Conservation (phyloP, 2,329 filamentous ascomycete genomes). For the Aaosphaeria pasadenensis region DNA sequence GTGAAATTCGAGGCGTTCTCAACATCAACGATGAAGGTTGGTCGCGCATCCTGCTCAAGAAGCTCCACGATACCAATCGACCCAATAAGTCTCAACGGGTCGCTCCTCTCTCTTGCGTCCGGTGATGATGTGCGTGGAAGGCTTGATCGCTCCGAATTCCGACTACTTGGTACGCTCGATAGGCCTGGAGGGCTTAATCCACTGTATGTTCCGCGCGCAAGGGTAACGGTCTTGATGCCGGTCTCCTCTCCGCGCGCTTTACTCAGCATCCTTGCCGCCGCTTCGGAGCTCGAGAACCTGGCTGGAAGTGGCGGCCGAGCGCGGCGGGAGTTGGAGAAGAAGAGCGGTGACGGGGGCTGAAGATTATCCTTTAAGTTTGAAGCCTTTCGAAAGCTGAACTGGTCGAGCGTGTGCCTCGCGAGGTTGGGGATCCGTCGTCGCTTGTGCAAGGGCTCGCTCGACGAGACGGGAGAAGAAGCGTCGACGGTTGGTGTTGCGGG, state of each 20-base stretch:
- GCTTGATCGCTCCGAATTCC: slow-evolving; percentile 54
- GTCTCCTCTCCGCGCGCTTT: slow-evolving; percentile 49
- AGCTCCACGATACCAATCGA: slow-evolving; percentile 68
- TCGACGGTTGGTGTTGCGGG: neutral
- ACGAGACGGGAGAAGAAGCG: neutral
- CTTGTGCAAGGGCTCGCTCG: slow-evolving; percentile 35
- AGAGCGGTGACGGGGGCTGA: slow-evolving; percentile 49
- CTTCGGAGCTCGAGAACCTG: slow-evolving; percentile 58
- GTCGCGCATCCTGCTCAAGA: slow-evolving; percentile 72
- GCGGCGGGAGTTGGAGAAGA: slow-evolving; percentile 49
- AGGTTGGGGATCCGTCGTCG: slow-evolving; percentile 24
- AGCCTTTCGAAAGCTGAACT: slow-evolving; percentile 26
- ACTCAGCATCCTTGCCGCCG: slow-evolving; percentile 57
- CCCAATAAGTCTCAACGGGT: slow-evolving; percentile 57
- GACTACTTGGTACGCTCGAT: slow-evolving; percentile 53
- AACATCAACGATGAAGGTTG: slow-evolving; percentile 73
- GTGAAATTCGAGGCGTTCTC: slow-evolving; percentile 55
- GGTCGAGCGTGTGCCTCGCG: slow-evolving; percentile 35
- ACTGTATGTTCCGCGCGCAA: slow-evolving; percentile 47
- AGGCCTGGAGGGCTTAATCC: slow-evolving; percentile 33
- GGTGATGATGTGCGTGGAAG: slow-evolving; percentile 50
- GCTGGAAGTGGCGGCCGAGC: slow-evolving; percentile 44
- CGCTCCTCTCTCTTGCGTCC: slow-evolving; percentile 48
- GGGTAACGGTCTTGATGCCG: slow-evolving; percentile 51
- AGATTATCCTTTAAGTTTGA: slow-evolving; percentile 15